Conservation (phyloP, 2,329 filamentous ascomycete genomes). For the Achaetomium macrosporum region DNA sequence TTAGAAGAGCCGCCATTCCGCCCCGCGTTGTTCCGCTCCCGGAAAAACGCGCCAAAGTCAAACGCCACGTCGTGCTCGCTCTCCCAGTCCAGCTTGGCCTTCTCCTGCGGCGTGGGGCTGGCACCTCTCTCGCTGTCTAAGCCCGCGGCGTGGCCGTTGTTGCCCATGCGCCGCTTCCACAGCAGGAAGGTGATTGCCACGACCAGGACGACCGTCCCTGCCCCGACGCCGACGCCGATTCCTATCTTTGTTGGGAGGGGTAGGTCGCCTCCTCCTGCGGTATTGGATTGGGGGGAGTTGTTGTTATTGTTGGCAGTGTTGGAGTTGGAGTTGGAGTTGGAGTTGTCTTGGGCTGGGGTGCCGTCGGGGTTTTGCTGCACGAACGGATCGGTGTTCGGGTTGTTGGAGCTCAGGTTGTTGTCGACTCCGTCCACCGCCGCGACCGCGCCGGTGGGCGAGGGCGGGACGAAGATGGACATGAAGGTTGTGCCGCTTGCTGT, state of each 20-base stretch:
- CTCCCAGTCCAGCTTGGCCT: constrained; percentile 22
- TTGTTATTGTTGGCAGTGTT: background rate
- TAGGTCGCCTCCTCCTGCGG: background rate
- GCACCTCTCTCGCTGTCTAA: background rate
- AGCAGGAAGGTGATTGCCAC: constrained; percentile 9
- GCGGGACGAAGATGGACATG: constrained; percentile 19
- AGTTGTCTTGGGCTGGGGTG: background rate
- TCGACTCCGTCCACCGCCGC: constrained; percentile 8
- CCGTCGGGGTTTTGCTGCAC: background rate
- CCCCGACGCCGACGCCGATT: constrained; percentile 17
- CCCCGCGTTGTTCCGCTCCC: background rate
- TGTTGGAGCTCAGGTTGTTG: background rate
- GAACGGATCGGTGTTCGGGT: background rate
- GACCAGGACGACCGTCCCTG: constrained; percentile 6
- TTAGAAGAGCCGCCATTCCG: too few species aligned
- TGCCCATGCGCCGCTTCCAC: constrained; percentile 20
- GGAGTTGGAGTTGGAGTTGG: background rate
- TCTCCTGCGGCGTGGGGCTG: constrained; percentile 11
- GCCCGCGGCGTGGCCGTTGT: background rate
- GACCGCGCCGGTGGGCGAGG: constrained; percentile 13
- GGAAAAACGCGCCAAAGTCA: constrained; percentile 19
- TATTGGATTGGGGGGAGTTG: background rate
- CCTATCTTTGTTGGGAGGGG: constrained; percentile 19
- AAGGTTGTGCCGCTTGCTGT: constrained; percentile 13
- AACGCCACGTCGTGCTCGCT: constrained; percentile 21